Percentiles rank a stretch among this genome's conserved stretches.
These are phyloP conservation scores for Phytophthora gonapodyides DNA, from an alignment of 352 stramenopile species.

Conservation along the genomic window DNA sequence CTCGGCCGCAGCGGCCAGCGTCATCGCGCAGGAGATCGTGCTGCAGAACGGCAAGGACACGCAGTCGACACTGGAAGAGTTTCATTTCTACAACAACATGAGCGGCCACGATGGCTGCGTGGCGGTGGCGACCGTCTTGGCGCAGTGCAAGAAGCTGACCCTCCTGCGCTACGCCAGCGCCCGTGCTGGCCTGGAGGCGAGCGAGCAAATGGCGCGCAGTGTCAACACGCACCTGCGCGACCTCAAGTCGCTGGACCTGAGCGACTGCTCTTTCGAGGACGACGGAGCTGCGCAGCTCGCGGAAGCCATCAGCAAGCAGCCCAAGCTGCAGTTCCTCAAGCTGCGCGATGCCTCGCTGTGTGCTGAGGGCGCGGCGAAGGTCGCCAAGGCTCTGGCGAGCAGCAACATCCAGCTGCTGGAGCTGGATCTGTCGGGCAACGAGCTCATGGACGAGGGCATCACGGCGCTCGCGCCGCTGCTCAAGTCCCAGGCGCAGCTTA, in stretches of 20 bases:
- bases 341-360: constrained; percentile 90
- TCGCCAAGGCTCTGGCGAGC: constrained; percentile 70
- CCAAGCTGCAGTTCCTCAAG: constrained; percentile 80
- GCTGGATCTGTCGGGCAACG: constrained; percentile 93
- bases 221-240: constrained; percentile 53
- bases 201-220: constrained; percentile 46
- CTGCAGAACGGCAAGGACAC: constrained; percentile 57
- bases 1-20: constrained; percentile 83
- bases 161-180: constrained; percentile 73
- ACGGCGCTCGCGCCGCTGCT: constrained; percentile 67
- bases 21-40: constrained; percentile 85
- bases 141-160: constrained; percentile 50
- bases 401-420: constrained; percentile 66
- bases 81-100: constrained; percentile 91
- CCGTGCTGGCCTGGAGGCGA: constrained; percentile 59
- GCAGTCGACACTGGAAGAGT: constrained; percentile 62
- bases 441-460: constrained; percentile 76
- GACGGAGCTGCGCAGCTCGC: constrained; percentile 76
- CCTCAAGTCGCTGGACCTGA: constrained; percentile 89
- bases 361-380: constrained; percentile 66
- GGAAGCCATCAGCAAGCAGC: constrained; percentile 64
- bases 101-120: constrained; percentile 72
- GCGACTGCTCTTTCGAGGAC: constrained; percentile 91
- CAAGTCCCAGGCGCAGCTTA: constrained; percentile 50
- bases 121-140: constrained; percentile 61